phyloP scores from a whole-genome alignment of 345 rosid species.

The Carallia brachiata region DNA sequence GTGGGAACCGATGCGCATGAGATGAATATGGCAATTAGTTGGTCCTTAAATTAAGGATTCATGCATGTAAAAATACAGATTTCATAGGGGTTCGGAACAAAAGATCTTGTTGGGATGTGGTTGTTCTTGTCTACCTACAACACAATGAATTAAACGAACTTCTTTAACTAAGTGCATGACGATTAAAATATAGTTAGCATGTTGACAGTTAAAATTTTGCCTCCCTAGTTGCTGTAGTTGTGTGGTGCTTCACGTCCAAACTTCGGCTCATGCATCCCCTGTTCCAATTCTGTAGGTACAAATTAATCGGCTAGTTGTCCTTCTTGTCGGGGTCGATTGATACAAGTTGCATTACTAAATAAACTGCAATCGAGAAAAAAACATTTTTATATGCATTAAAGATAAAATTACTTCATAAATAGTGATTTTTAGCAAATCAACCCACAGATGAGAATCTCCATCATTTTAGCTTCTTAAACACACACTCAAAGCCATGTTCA shows the following conservation, averaged over 20 bases:
- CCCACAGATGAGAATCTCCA: no score
- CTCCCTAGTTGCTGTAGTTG: neutral
- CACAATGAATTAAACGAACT: neutral
- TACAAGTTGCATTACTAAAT: neutral
- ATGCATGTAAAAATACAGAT: neutral
- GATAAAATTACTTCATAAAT: no score
- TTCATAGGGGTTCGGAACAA: slow-evolving; percentile 1
- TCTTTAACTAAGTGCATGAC: neutral
- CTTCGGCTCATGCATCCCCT: neutral
- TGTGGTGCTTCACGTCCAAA: slow-evolving; percentile 9
- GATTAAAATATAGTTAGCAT: neutral
- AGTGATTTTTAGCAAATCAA: no score
- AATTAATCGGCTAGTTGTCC: neutral
- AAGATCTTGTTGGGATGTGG: slow-evolving; percentile 15
- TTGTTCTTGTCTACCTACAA: neutral
- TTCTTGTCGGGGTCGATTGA: neutral
- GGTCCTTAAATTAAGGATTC: neutral
- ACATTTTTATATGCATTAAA: no score
- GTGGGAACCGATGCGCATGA: slow-evolving; percentile 1
- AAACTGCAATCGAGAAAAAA: no score
- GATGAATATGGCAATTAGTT: slow-evolving; percentile 9
- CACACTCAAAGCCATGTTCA: no score
- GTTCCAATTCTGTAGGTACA: neutral
- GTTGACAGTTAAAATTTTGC: neutral
- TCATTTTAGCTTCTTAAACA: no score